Base-by-base conservation (phyloP, 2,329 filamentous ascomycete species). In the Scedosporium minutisporum region DNA sequence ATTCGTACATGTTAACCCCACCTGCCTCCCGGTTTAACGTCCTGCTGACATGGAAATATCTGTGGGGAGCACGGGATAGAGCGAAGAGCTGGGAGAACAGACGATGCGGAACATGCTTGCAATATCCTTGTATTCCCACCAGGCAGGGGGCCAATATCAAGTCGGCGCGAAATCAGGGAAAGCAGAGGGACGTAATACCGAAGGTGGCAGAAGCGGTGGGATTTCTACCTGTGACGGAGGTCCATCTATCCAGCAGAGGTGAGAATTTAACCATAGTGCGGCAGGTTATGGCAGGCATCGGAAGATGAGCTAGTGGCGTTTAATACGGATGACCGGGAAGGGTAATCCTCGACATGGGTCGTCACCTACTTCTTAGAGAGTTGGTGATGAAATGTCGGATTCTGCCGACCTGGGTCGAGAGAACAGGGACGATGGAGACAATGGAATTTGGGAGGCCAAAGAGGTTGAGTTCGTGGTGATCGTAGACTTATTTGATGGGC, bases 181-280 rank as follows among this genome's bases (percentile, higher is more conserved):
- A 2, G 23, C 29, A n/a, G 21, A 55, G 21, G 23, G 51, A 55
- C 51, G 12, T 55, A 55, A 55, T 55, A 55, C 51, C 51, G 51
- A 55, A 5, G 21, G 51, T 14, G 21, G 51, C 51, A 27, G 51
- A 27, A 23, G n/a, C 23, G 51, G 51, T 55, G 51, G 51, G 23
- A 55, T 21, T 55, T 55, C 51, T 55, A 55, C 18, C 51, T 55
- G 51, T 23, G 51, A 55, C 51, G 23, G 51, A 23, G 12, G 51
- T 55, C 21, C 51, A 55, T 55, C 51, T 55, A 55, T 27, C 51
- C 51, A 55, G 51, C 51, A 55, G 51, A 55, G 23, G 21, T 6
- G 23, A 23, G 51, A 55, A 55, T 55, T 55, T 55, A 55, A 23
- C 51, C 51, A 55, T 55, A 55, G 51, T 55, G 51, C 51, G 51